phyloP scores from a whole-genome alignment of 805 yeast species.

The Candida glaebosa region DNA sequence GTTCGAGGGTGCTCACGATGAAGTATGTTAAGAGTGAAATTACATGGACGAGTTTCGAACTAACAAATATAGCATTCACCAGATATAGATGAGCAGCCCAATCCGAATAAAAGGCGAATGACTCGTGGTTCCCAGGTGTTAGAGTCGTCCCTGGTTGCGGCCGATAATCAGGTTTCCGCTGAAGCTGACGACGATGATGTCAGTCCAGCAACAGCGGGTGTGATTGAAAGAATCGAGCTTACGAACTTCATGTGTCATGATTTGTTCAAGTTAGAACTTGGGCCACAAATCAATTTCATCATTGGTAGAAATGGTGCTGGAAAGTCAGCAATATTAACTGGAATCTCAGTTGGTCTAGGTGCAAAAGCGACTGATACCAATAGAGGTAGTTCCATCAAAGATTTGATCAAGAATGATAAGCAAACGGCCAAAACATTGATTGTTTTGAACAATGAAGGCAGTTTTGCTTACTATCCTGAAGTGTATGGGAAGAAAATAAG shows the following conservation, averaged over 20 bases:
- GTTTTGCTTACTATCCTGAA: constrained; percentile 61
- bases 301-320: constrained; percentile 93
- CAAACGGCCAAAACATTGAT: constrained; percentile 65
- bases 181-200: constrained; percentile 11
- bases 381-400: constrained; percentile 70
- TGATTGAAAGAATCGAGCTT: constrained; percentile 58
- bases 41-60: too few species aligned
- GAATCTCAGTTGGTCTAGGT: constrained; percentile 82
- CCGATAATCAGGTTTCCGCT: constrained; percentile 8
- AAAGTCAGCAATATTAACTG: constrained; percentile 83
- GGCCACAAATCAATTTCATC: constrained; percentile 80
- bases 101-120: not conserved
- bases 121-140: not conserved
- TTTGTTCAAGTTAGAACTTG: constrained; percentile 68
- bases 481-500: constrained; percentile 66
- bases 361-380: constrained; percentile 85
- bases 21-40: too few species aligned
- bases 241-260: constrained; percentile 89
- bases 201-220: constrained; percentile 53
- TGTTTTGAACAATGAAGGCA: constrained; percentile 59
- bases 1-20: too few species aligned
- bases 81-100: not conserved
- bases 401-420: constrained; percentile 74
- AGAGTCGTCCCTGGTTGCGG: not conserved
- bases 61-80: not conserved